Percentiles rank a stretch among this genome's conserved stretches.
These are phyloP conservation scores for Penicillium coprophilum DNA, from an alignment of 495 filamentous ascomycete genomes.

Conservation along the genomic window DNA sequence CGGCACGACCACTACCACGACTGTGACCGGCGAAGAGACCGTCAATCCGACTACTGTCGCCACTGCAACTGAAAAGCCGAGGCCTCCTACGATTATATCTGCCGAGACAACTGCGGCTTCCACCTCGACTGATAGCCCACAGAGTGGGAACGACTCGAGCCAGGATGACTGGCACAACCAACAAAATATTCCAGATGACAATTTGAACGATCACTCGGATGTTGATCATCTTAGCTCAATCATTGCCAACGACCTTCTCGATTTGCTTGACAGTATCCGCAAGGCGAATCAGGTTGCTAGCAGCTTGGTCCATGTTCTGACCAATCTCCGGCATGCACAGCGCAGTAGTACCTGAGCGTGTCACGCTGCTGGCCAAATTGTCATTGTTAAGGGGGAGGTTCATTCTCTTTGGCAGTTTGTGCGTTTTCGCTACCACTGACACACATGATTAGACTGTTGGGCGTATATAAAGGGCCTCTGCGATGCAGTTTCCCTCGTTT, in stretches of 20 bases:
- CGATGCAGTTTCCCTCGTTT: neutral
- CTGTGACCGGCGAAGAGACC: too few relatives aligned
- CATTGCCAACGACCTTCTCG: constrained; percentile 20
- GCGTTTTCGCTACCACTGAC: neutral
- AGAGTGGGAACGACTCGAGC: neutral
- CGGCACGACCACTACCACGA: too few relatives aligned
- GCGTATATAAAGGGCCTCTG: neutral
- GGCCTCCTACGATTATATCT: neutral
- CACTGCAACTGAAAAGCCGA: neutral
- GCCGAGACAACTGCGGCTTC: constrained; percentile 7
- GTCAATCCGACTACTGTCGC: neutral
- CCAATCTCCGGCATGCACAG: neutral
- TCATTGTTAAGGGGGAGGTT: neutral
- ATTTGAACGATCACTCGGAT: neutral
- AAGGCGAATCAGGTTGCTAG: constrained; percentile 16
- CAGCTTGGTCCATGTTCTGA: constrained; percentile 14
- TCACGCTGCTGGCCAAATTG: neutral
- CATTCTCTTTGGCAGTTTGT: neutral
- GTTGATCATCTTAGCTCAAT: neutral
- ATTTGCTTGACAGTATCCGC: constrained; percentile 21
- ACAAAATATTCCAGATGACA: neutral
- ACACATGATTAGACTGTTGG: neutral
- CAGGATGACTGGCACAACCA: constrained; percentile 1
- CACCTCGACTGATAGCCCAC: constrained; percentile 9
- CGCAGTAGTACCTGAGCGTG: neutral